Evolutionary conservation across 805 yeast species (phyloP).

Genomic region (Candida takata): DNA sequence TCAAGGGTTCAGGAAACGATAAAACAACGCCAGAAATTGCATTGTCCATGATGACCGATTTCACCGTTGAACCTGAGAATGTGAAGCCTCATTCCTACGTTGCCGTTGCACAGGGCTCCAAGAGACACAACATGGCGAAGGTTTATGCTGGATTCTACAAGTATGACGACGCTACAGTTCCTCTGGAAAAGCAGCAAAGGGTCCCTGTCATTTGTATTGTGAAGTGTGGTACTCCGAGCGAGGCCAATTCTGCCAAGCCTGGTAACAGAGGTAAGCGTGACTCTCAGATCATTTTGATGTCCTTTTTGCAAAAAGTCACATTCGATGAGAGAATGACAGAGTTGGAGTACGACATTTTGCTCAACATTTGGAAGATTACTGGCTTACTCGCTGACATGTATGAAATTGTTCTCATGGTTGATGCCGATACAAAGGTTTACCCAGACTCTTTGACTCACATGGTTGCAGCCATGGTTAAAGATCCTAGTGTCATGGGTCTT

Average conservation of each 20-base stretch:
- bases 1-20: constrained; percentile 92
- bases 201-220: constrained; percentile 75
- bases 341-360: constrained; percentile 71
- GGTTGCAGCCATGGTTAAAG: constrained; percentile 83
- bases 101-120: constrained; percentile 90
- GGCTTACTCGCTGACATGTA: constrained; percentile 80
- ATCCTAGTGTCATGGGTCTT: constrained; percentile 82
- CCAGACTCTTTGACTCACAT: constrained; percentile 87
- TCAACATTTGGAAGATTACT: constrained; percentile 72
- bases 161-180: constrained; percentile 70
- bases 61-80: constrained; percentile 62
- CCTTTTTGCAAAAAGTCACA: constrained; percentile 78
- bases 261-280: constrained; percentile 97
- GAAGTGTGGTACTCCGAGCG: constrained; percentile 84
- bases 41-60: constrained; percentile 78
- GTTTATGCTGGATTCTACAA: constrained; percentile 91
- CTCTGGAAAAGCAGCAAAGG: constrained; percentile 75
- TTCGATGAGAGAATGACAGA: constrained; percentile 94
- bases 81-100: constrained; percentile 84
- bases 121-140: constrained; percentile 97
- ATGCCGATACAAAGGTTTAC: constrained; percentile 85
- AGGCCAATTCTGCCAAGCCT: constrained; percentile 63
- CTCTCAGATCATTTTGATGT: constrained; percentile 86
- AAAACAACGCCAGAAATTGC: constrained; percentile 85
- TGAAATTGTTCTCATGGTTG: constrained; percentile 85